Base-by-base conservation (phyloP, 768 basidiomycete species). In the Suillus tomentosus region DNA sequence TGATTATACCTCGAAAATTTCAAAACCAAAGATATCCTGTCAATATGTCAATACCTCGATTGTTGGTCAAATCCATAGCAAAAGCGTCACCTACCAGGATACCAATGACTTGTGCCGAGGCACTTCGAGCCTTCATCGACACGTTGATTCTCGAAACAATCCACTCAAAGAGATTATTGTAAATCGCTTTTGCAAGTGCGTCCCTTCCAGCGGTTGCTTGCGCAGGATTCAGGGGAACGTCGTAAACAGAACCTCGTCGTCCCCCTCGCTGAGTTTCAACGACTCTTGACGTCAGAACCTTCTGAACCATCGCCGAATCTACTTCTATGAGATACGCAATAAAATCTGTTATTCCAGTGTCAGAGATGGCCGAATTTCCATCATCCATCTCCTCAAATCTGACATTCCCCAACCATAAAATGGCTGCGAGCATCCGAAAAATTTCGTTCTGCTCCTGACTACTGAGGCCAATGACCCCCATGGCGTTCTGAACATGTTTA, bases 101-200 rank as follows among this genome's bases (percentile, higher is more conserved):
- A 57, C 97, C 96, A 67, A 99, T 94, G 62, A 99, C 81, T 62
- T 95, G 92, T 10, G 89, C 82, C 60, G 86, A 80, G 7, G 87
- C 79, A 58, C 82, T 78, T 48, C 94, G 86, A 5, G 95, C 85
- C 76, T 95, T 96, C 96, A 99, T 97, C 6, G 96, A 98, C 19
- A 94, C 80, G 73, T 99, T 99, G 73, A 99, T 86, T 65, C 94
- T 87, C 17, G 93, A 92, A 50, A 99, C 97, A 70, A 99, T 99
- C 97, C 97, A 99, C 73, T 99, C 96, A 74, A 99, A 99, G 4
- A 98, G 80, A 75, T 99, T 98, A 79, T 96, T 98, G 78, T 99
- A 99, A 67, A 99, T 89, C 17, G 95, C 96, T 75, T 99, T 96
- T 5, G 96, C 81, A 45, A 99, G 80, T 1, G 97, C 97, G 77